A percentile compares a stretch with the other conserved stretches of the same genome.
Conservation (phyloP, 2,329 filamentous ascomycete genomes). For the Fusarium denticulatum region DNA sequence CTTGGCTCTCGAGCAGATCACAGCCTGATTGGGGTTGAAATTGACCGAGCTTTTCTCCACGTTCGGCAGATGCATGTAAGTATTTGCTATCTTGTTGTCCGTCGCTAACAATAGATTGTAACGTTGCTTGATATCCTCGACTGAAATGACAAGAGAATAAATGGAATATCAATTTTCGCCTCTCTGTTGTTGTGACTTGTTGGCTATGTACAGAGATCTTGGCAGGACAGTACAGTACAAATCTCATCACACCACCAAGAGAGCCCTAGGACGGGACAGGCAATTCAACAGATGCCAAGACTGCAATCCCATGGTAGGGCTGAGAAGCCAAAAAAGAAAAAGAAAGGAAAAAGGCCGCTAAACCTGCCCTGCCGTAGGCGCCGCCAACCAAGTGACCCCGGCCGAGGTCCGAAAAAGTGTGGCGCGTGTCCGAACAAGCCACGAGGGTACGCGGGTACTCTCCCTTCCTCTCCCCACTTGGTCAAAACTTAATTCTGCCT, state of each 20-base stretch:
- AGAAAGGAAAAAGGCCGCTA: slow-evolving; percentile 1
- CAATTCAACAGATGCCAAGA: slow-evolving; percentile 21
- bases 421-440: slow-evolving; percentile 6
- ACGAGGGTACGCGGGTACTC: slow-evolving; percentile 3
- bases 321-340: slow-evolving; percentile 8
- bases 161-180: not conserved
- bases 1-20: slow-evolving; percentile 14
- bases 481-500: slow-evolving; percentile 9
- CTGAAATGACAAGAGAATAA: not conserved
- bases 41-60: slow-evolving; percentile 33
- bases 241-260: slow-evolving; percentile 8
- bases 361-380: not conserved
- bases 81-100: not conserved
- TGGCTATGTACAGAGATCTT: not conserved
- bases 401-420: slow-evolving; percentile 6
- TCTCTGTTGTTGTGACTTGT: not conserved
- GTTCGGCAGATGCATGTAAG: slow-evolving; percentile 24
- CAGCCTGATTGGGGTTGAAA: not conserved
- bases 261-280: slow-evolving; percentile 15
- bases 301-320: slow-evolving; percentile 14
- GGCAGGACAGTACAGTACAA: not conserved
- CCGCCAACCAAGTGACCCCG: not conserved
- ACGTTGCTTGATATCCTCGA: slow-evolving; percentile 1
- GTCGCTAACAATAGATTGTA: slow-evolving; percentile 5
- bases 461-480: not conserved